Conservation (phyloP, 257 asterid genomes). For the Solanum sejunctum region DNA sequence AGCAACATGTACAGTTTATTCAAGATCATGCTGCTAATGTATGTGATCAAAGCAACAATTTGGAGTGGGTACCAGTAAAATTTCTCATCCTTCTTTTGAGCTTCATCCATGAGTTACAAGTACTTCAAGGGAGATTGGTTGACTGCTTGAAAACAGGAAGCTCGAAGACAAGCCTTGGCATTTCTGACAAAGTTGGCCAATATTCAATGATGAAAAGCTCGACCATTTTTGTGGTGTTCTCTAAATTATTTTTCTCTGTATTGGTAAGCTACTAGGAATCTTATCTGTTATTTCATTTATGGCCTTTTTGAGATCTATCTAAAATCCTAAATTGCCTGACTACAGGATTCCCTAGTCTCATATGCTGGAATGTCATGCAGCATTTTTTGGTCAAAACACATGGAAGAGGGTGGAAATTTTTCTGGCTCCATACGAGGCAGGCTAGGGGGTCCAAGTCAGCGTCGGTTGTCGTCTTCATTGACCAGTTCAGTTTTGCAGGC, state of each 20-base stretch:
- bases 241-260: slow-evolving; percentile 32
- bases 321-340: background rate
- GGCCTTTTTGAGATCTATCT: background rate
- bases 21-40: slow-evolving; percentile 39
- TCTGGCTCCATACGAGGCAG: slow-evolving; percentile 74
- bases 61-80: slow-evolving; percentile 52
- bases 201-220: slow-evolving; percentile 17
- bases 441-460: slow-evolving; percentile 92
- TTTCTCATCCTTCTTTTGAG: slow-evolving; percentile 58
- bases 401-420: slow-evolving; percentile 28
- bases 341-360: slow-evolving; percentile 54
- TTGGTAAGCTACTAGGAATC: slow-evolving; percentile 25
- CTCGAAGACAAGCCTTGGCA: slow-evolving; percentile 15
- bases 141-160: slow-evolving; percentile 18
- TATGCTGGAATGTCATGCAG: slow-evolving; percentile 52
- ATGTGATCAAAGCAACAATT: slow-evolving; percentile 26
- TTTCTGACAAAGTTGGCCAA: slow-evolving; percentile 18
- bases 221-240: slow-evolving; percentile 34
- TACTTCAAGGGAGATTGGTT: slow-evolving; percentile 39
- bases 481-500: slow-evolving; percentile 77
- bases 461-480: slow-evolving; percentile 54
- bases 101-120: slow-evolving; percentile 65
- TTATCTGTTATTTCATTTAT: background rate
- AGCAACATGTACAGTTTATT: slow-evolving; percentile 36
- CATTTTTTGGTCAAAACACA: slow-evolving; percentile 42